Percentiles rank a stretch among this genome's conserved stretches.
Conservation (phyloP, 352 stramenopile genomes). For the Globisporangium recalcitrans region DNA sequence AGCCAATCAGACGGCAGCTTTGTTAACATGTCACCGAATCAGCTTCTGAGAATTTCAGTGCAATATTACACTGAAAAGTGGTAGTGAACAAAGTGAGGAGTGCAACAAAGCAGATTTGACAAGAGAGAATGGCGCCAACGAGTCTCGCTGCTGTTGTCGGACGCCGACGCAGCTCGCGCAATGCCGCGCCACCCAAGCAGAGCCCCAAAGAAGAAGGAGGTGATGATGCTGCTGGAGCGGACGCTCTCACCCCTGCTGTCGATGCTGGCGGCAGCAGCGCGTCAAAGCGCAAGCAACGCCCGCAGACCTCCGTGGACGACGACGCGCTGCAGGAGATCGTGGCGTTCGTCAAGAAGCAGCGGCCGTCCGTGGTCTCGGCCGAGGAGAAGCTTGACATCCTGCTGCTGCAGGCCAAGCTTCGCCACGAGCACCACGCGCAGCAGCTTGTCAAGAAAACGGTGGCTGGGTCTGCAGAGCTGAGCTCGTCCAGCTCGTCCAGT, state of each 20-base stretch:
- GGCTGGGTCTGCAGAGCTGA: not conserved
- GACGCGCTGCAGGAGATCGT: constrained; percentile 1
- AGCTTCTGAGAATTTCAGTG: too few relatives aligned
- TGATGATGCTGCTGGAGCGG: too few relatives aligned
- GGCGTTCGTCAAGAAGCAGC: constrained; percentile 9
- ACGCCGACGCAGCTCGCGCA: not conserved
- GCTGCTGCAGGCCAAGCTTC: constrained; percentile 12
- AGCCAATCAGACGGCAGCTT: too few relatives aligned
- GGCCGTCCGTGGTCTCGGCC: constrained; percentile 1
- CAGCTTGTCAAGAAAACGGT: not conserved
- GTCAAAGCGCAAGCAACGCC: not conserved
- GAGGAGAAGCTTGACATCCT: constrained; percentile 17
- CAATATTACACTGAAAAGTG: too few relatives aligned
- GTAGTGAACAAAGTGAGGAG: too few relatives aligned
- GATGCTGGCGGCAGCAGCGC: not conserved
- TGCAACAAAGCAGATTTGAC: not conserved
- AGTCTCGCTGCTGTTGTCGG: not conserved
- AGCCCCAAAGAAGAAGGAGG: not conserved
- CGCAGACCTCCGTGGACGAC: not conserved
- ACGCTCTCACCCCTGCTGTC: not conserved
- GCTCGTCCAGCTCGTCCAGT: not conserved
- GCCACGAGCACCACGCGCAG: not conserved
- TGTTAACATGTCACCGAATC: too few relatives aligned
- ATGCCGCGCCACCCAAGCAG: not conserved
- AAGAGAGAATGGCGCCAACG: not conserved